Base-by-base conservation (phyloP, 768 basidiomycete species). In the Omphalotus guepiniiformis region DNA sequence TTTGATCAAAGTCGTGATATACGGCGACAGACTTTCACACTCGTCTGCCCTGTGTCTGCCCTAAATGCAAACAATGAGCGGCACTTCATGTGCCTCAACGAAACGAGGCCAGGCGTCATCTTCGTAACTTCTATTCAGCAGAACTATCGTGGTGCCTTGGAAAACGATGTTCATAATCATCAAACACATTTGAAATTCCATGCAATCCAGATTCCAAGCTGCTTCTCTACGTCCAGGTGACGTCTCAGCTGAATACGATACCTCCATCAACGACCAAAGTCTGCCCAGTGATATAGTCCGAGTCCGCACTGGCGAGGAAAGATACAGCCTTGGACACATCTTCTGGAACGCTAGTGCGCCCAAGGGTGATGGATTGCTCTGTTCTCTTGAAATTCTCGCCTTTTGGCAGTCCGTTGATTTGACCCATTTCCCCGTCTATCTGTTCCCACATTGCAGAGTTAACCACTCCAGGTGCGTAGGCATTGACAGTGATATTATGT, bases 241-340 rank as follows among this genome's bases (percentile, higher is more conserved):
- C n/a, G n/a, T n/a, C n/a, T 44, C 28, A 51, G 18, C 29, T 42
- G 15, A 51, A 51, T 9, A 34, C 30, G 12, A 51, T 46, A 4
- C 50, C 50, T 5, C 50, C 50, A 28, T 51, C 50, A 19, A 46
- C 21, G 16, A 36, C 7, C 21, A 51, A 28, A 26, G 50, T 51
- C 32, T 51, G 50, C 4, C 62, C 63, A 0, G 61, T 63, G 11
- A 63, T 53, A 38, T 56, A 59, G 29, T 57, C 53, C 9, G 61
- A 62, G 13, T 64, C 61, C 39, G 57, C 53, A 23, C 59, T 55
- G 15, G 58, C 51, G 5, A 63, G 55, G 18, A 51, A 64, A 15
- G 58, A 63, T 3, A 65, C 62, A 15, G 56, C 29, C 4, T 56
- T 50, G 26, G 63, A 56, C 3, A 65, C 28, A 25, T 65, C 52